phyloP scores from a whole-genome alignment of 192 early-diverging fungal species.

The Mortierella antarctica region DNA sequence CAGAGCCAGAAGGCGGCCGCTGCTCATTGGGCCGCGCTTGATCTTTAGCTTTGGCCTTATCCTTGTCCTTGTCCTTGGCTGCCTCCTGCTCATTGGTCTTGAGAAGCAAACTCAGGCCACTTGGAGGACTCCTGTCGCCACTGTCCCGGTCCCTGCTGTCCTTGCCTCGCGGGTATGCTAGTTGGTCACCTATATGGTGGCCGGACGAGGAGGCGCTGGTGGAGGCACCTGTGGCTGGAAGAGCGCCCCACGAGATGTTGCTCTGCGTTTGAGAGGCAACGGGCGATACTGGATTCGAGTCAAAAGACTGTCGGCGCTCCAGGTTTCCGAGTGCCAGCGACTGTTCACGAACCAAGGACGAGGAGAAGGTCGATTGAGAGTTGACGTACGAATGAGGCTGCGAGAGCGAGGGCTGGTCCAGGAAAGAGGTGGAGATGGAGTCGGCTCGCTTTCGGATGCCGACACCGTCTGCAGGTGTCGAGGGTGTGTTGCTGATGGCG shows the following conservation, averaged over 20 bases:
- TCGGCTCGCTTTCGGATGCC: slow-evolving; percentile 17
- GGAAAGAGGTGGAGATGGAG: slow-evolving; percentile 18
- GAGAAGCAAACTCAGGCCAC: slow-evolving; percentile 45
- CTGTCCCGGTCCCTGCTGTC: slow-evolving; percentile 10
- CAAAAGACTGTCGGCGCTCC: slow-evolving; percentile 33
- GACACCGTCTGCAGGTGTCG: background rate
- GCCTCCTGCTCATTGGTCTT: slow-evolving; percentile 35
- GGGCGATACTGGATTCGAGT: slow-evolving; percentile 9
- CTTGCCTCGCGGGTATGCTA: slow-evolving; percentile 13
- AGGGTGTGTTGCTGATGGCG: background rate
- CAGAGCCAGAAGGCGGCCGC: background rate
- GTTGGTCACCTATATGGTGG: slow-evolving; percentile 7
- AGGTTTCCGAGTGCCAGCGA: slow-evolving; percentile 48
- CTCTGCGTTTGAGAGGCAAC: background rate
- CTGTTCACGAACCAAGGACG: slow-evolving; percentile 46
- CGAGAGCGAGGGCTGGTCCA: slow-evolving; percentile 26
- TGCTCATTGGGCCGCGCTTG: background rate
- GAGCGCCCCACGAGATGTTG: slow-evolving; percentile 18
- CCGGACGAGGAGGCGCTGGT: background rate
- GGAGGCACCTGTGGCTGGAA: background rate
- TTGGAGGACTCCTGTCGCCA: slow-evolving; percentile 30
- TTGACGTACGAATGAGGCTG: slow-evolving; percentile 32
- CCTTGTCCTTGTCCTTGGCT: slow-evolving; percentile 7
- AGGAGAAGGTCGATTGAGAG: slow-evolving; percentile 19
- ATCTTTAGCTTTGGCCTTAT: background rate